Base-by-base conservation (phyloP, 345 rosid genomes). In the Populus davidiana region DNA sequence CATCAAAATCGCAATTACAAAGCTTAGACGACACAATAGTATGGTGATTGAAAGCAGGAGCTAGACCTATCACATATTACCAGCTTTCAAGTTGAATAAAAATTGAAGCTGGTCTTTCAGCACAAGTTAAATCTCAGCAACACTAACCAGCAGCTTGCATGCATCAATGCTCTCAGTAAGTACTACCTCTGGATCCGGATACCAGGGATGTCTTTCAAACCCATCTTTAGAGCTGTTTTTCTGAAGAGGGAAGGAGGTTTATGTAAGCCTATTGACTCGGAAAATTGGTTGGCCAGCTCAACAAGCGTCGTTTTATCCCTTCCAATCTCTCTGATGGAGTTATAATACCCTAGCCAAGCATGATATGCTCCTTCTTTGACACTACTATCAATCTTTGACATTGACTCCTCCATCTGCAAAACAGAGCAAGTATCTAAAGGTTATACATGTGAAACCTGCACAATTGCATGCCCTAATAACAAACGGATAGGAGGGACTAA, bases 291-390 rank as follows among this genome's bases (percentile, higher is more conserved):
- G 67, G 97, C 97, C 69, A 92, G 89, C 85, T 91, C 98, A 1
- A 89, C 97, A 10, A 96, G 90, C 0, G 87, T 88, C 38, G 97
- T 96, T 80, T 96, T 96, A 72, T 92, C 97, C 77, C 99, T 82
- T 72, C 98, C 94, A 23, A 90, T 92, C 85, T 91, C 90, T 70
- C 88, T 82, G 84, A 96, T 88, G 4, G 98, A 94, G 86, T 89
- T 94, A 73, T 96, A 96, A 63, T 94, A 96, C 54, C 94, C 95
- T 54, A 96, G 96, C 97, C 99, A 96, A 65, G 97, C 92, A 85
- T 92, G 97, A 86, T 92, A 96, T 20, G 98, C 98, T 70, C 90
- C 98, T 88, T 96, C 99, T 87, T 91, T 94, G 69, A 91, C 77
- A 75, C 91, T 91, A 39, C 83, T 86, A 81, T 92, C 99, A 67